These are phyloP conservation scores for Carex myosuroides DNA, from an alignment of 176 grass and related monocot species.

Conservation along the genomic window DNA sequence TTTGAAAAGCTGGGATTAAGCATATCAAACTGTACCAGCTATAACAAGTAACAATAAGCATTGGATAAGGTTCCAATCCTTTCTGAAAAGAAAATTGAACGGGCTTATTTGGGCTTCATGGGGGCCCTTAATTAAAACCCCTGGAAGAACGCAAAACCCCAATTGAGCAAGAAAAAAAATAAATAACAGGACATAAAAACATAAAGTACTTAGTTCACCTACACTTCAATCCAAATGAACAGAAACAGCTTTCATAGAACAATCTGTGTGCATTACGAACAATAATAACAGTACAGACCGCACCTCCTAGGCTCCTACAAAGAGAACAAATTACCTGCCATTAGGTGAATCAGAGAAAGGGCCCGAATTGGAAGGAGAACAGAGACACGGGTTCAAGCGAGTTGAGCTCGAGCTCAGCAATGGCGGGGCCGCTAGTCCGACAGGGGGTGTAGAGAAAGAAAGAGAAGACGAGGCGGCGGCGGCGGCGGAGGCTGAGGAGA, in stretches of 20 bases:
- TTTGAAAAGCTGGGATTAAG: neutral
- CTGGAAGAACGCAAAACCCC: neutral
- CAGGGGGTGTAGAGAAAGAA: neutral
- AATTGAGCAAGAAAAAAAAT: neutral
- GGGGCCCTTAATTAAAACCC: neutral
- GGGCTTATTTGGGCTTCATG: neutral
- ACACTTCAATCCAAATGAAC: neutral
- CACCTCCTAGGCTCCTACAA: neutral
- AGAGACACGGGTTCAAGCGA: slow-evolving; percentile 15
- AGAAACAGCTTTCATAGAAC: neutral
- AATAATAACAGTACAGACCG: neutral
- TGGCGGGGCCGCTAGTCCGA: neutral
- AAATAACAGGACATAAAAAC: neutral
- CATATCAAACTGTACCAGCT: neutral
- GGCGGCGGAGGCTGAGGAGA: neutral
- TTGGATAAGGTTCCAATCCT: neutral
- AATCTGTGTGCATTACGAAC: neutral
- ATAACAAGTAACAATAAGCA: neutral
- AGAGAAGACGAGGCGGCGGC: neutral
- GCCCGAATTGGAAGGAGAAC: slow-evolving; percentile 3
- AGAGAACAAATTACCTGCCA: slow-evolving; percentile 14
- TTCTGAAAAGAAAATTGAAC: neutral
- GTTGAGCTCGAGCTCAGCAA: neutral
- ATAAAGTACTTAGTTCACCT: neutral
- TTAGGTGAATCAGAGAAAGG: slow-evolving; percentile 6